phyloP scores from a whole-genome alignment of 2,329 filamentous ascomycete genomes.

The Hypoxylon sp. region DNA sequence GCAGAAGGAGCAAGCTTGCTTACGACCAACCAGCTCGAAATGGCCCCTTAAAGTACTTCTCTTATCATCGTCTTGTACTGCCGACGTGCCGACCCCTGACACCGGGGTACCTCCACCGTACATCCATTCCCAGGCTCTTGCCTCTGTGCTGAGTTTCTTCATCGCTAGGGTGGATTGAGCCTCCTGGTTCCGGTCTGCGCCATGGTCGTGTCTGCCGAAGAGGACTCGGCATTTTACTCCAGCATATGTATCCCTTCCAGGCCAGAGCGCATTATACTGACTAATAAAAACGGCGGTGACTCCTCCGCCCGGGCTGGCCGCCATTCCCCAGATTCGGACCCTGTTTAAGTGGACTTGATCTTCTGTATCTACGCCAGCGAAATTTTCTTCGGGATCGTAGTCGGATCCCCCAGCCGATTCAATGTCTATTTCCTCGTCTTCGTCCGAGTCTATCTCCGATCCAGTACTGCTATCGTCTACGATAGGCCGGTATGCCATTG shows the following conservation, averaged over 20 bases:
- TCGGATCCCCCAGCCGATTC: constrained; percentile 52
- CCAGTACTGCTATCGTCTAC: constrained; percentile 36
- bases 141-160: constrained; percentile 66
- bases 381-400: constrained; percentile 53
- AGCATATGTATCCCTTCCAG: constrained; percentile 60
- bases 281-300: constrained; percentile 67
- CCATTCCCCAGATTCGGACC: constrained; percentile 68
- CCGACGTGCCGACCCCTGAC: constrained; percentile 54
- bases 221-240: constrained; percentile 57
- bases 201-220: constrained; percentile 54
- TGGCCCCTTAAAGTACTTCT: constrained; percentile 53
- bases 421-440: constrained; percentile 45
- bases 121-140: constrained; percentile 70
- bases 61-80: constrained; percentile 13
- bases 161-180: constrained; percentile 16
- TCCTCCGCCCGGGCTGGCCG: constrained; percentile 66
- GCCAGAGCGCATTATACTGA: constrained; percentile 64
- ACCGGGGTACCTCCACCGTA: constrained; percentile 67
- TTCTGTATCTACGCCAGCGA: constrained; percentile 52
- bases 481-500: constrained; percentile 58
- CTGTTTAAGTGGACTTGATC: constrained; percentile 65
- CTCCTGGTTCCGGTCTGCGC: constrained; percentile 20
- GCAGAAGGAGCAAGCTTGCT: constrained; percentile 66
- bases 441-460: constrained; percentile 45
- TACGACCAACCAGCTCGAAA: constrained; percentile 56